phyloP scores from a whole-genome alignment of 208 protist genomes.

The Trypanosoma melophagium region DNA sequence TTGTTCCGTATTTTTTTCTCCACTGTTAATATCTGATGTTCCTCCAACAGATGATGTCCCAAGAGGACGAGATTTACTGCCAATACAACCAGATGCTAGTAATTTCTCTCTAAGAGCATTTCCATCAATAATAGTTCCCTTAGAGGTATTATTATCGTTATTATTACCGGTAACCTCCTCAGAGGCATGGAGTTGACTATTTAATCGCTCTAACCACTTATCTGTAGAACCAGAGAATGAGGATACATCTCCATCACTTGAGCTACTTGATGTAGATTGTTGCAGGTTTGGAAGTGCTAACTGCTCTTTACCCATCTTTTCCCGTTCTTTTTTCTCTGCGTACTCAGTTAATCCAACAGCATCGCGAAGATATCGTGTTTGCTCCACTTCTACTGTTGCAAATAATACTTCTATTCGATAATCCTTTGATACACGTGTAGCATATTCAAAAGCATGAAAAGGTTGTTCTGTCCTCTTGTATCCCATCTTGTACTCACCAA shows the following conservation, averaged over 20 bases:
- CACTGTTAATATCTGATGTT: not conserved
- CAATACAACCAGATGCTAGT: constrained; percentile 44
- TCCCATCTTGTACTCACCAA: constrained; percentile 84
- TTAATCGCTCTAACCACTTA: constrained; percentile 59
- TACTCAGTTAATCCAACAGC: constrained; percentile 83
- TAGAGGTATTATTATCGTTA: no score
- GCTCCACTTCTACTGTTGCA: constrained; percentile 76
- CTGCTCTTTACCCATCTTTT: not conserved
- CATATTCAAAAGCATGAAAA: constrained; percentile 88
- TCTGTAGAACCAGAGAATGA: constrained; percentile 31
- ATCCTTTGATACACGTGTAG: constrained; percentile 85
- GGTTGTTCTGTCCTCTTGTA: constrained; percentile 86
- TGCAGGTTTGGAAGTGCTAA: not conserved
- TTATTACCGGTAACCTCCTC: constrained; percentile 18
- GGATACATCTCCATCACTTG: not conserved
- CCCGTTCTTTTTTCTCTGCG: constrained; percentile 23
- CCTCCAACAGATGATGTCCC: not conserved
- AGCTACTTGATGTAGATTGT: not conserved
- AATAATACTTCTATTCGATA: constrained; percentile 91
- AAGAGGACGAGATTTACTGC: constrained; percentile 31
- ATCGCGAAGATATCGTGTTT: constrained; percentile 58
- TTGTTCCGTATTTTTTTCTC: constrained; percentile 1
- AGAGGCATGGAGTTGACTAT: constrained; percentile 34
- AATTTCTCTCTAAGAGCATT: constrained; percentile 61
- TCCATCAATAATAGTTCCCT: constrained; percentile 41